Conservation (phyloP, 495 filamentous ascomycete genomes). For the Podospora pseudoanserina region DNA sequence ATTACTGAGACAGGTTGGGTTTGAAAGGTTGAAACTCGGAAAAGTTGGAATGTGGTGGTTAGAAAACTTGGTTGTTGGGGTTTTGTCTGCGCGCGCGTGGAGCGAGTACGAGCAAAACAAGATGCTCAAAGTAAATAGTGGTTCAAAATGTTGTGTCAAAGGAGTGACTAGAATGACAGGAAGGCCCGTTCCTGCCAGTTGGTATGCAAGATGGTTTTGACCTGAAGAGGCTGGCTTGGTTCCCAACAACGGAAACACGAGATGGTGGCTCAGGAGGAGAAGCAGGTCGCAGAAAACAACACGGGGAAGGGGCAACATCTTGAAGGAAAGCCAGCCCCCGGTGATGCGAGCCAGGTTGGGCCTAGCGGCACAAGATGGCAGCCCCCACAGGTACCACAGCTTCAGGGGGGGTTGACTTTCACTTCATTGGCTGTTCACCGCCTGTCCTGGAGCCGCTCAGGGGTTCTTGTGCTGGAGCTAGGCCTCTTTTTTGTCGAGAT, state of each 20-base stretch:
- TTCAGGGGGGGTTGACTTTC: no score
- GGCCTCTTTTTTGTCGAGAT: background rate
- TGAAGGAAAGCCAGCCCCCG: background rate
- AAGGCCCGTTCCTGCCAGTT: constrained; percentile 9
- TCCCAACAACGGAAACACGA: constrained; percentile 10
- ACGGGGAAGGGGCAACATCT: background rate
- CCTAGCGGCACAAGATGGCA: background rate
- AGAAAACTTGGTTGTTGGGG: no score
- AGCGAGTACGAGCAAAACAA: background rate
- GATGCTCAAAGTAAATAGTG: constrained; percentile 1
- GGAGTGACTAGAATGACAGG: constrained; percentile 26
- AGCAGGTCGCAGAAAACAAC: background rate
- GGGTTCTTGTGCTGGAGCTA: background rate
- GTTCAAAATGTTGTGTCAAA: constrained; percentile 19
- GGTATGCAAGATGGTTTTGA: background rate
- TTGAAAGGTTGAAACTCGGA: background rate
- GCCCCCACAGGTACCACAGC: background rate
- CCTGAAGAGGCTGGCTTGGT: constrained; percentile 2
- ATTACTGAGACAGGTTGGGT: constrained; percentile 1
- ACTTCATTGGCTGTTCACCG: background rate
- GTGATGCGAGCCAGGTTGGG: background rate
- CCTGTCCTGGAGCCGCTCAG: background rate
- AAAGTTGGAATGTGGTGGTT: background rate
- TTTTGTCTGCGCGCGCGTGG: background rate
- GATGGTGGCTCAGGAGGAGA: constrained; percentile 12